Percentiles rank a stretch among this genome's conserved stretches.
Evolutionary conservation across 225 moss, liverwort and hornwort species (phyloP).

Genomic region (Bryoerythrophyllum caledonicum): DNA sequence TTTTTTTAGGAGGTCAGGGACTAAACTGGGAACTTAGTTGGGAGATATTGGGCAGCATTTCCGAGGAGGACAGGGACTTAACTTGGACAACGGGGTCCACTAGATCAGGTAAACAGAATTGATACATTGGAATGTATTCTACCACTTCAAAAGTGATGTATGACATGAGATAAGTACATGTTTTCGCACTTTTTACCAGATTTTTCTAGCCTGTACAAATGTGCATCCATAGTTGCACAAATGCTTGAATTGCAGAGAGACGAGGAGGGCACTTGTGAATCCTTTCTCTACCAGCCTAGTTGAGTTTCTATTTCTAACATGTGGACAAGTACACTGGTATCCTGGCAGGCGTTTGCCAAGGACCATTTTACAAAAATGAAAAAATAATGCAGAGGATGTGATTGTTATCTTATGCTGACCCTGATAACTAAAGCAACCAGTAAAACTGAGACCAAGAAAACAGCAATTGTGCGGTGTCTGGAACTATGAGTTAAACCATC

Average conservation of each 20-base stretch:
- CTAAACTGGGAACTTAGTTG: too few relatives aligned
- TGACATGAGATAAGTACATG: background rate
- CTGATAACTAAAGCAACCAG: conserved; percentile 22
- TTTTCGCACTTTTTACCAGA: background rate
- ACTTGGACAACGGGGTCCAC: too few relatives aligned
- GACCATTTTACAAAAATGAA: conserved; percentile 2
- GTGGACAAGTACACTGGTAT: conserved; percentile 12
- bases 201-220: background rate
- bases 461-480: conserved; percentile 23
- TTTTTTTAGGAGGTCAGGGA: too few relatives aligned
- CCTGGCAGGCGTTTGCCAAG: conserved; percentile 7
- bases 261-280: background rate
- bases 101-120: too few relatives aligned
- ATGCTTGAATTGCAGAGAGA: background rate
- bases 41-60: too few relatives aligned
- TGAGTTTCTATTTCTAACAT: conserved; percentile 3
- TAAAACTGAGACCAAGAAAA: conserved; percentile 24
- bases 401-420: conserved; percentile 27
- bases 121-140: too few relatives aligned
- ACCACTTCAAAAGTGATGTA: background rate
- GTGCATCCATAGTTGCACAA: conserved; percentile 12
- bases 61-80: too few relatives aligned
- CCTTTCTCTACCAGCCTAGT: background rate
- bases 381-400: background rate
- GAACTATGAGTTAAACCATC: conserved; percentile 7